Evolutionary conservation across 768 basidiomycete species (phyloP), one percentile per base, ranked within the genome.

Genomic region (Pleurotus cornucopiae): DNA sequence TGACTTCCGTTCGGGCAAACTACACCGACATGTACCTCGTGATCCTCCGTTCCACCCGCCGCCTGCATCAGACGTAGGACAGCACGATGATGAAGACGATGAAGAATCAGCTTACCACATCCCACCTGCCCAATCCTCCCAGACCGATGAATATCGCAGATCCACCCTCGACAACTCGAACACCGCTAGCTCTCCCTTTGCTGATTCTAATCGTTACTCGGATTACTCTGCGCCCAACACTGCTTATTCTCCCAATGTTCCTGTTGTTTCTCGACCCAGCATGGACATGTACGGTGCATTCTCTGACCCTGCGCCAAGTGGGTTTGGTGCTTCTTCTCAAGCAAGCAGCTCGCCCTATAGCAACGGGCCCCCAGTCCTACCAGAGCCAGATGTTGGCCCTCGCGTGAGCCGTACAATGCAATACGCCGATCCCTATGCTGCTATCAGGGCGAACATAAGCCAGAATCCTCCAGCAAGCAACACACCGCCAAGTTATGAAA

Each of bases 241-340:
- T 59, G 60, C 67, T 54, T 49, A 66, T 57, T 52, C 61, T 58
- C 62, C 18, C 69, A 69, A 55, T 62, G 57, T 40, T 14, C 66
- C 74, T 37, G 73, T 69, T 57, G 57, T 71, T 59, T 53, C 64
- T 56, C 78, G 89, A 39, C 84, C 82, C 6, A 91, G 88, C 60
- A 83, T 94, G 72, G 94, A 95, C 62, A 84, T 85, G 13, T 94
- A 95, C 63, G 94, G 93, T 46, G 93, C 92, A 21, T 96, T 94
- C 72, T 88, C 86, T 0, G 93, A 94, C 64, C 90, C 91, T 40
- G 82, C 91, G 0, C 91, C 93, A 1, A 82, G 76, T 56, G 91
- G 89, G 20, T 93, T 86, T 61, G 82, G 76, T 46, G 71, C 70
- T 11, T 69, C 72, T 11, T 68, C 73, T 2, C 71, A 68, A 25